phyloP scores from a whole-genome alignment of 495 filamentous ascomycete species.

The Pseudevernia furfuracea region DNA sequence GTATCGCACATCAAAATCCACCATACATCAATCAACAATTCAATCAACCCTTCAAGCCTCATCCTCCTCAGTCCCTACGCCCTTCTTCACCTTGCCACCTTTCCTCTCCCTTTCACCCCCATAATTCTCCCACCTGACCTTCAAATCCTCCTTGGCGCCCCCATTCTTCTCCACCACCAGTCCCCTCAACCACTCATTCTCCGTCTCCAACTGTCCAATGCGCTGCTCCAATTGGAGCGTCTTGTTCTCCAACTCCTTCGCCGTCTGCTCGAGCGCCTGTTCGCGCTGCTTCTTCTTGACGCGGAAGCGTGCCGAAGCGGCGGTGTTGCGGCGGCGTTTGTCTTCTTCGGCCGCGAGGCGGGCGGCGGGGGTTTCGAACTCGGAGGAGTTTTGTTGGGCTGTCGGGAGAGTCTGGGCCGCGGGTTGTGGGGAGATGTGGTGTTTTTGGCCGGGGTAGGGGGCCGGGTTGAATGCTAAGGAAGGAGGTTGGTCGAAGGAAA shows the following conservation, averaged over 20 bases:
- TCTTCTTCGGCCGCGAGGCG: conserved; percentile 88
- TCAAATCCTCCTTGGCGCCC: conserved; percentile 36
- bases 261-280: conserved; percentile 79
- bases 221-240: conserved; percentile 68
- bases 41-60: neutral
- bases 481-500: conserved; percentile 9
- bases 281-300: conserved; percentile 99
- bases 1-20: neutral
- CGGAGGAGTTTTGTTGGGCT: conserved; percentile 24
- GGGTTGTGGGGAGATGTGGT: conserved; percentile 11
- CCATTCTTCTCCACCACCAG: conserved; percentile 88
- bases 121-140: conserved; percentile 24
- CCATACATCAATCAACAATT: neutral
- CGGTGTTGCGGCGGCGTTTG: conserved; percentile 92
- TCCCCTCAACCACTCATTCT: conserved; percentile 95
- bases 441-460: conserved; percentile 13
- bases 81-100: conserved; percentile 15
- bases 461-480: neutral
- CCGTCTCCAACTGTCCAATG: conserved; percentile 81
- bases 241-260: conserved; percentile 87
- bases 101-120: conserved; percentile 7
- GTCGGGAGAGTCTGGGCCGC: neutral
- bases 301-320: conserved; percentile 88
- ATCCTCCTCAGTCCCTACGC: conserved; percentile 14
- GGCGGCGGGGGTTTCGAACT: conserved; percentile 45